Conservation (phyloP, 2,329 filamentous ascomycete species). For the Penicillium sp. region DNA sequence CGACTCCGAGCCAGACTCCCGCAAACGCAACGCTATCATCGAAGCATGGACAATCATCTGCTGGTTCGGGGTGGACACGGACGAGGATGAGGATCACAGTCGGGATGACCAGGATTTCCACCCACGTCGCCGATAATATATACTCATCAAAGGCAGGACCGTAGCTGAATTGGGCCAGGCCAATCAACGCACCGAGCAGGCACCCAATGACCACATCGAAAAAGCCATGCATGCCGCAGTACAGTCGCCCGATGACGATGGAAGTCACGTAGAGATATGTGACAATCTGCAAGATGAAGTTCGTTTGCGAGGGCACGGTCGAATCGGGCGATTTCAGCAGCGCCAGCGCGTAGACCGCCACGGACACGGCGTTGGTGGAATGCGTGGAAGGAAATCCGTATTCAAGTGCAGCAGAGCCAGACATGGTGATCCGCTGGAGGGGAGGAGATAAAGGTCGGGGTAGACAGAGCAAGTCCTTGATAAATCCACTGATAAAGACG, state of each 20-base stretch:
- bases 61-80: constrained; percentile 88
- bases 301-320: constrained; percentile 53
- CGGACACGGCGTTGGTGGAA: constrained; percentile 92
- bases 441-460: constrained; percentile 88
- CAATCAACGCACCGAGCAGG: constrained; percentile 63
- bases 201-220: constrained; percentile 81
- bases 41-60: constrained; percentile 94
- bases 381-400: constrained; percentile 98
- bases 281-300: constrained; percentile 58
- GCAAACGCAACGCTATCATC: constrained; percentile 93
- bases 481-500: constrained; percentile 82
- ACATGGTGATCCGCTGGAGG: constrained; percentile 93
- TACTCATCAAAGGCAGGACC: constrained; percentile 62
- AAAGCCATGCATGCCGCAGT: constrained; percentile 99
- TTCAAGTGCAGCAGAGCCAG: constrained; percentile 85
- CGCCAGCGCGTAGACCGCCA: constrained; percentile 76
- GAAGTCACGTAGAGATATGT: constrained; percentile 82
- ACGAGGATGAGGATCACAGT: constrained; percentile 68
- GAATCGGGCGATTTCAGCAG: constrained; percentile 62
- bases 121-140: constrained; percentile 59
- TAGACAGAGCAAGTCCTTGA: constrained; percentile 90
- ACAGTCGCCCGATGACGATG: constrained; percentile 84
- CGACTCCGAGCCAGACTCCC: constrained; percentile 78
- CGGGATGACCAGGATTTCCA: constrained; percentile 58
- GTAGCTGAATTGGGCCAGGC: constrained; percentile 49